These are phyloP conservation scores for Podaxis carcinomalis DNA, from an alignment of 768 basidiomycete genomes.

Conservation along the genomic window DNA sequence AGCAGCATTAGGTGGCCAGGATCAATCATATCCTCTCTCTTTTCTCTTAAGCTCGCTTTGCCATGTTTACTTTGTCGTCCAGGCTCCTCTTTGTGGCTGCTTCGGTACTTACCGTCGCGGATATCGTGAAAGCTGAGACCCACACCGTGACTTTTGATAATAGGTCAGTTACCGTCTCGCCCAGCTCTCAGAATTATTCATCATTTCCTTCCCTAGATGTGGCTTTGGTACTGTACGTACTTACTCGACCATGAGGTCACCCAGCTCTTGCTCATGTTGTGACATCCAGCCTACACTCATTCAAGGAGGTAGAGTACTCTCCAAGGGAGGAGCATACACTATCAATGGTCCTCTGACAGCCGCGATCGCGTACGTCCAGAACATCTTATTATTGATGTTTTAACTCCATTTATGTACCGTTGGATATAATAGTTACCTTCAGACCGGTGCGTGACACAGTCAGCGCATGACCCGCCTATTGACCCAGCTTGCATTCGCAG, in stretches of 20 bases:
- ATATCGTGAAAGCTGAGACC: constrained; percentile 17
- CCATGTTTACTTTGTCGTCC: background rate
- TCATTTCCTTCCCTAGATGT: constrained; percentile 19
- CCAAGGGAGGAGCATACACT: constrained; percentile 26
- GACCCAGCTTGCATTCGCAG: constrained; percentile 9
- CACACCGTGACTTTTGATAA: constrained; percentile 27
- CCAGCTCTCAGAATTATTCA: background rate
- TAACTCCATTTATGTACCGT: background rate
- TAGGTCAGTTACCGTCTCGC: constrained; percentile 5
- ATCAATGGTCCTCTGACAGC: constrained; percentile 21
- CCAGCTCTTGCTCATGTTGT: background rate
- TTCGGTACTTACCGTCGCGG: constrained; percentile 7
- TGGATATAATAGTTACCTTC: background rate
- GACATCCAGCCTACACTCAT: constrained; percentile 24
- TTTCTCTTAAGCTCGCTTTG: background rate
- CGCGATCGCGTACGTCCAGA: constrained; percentile 22
- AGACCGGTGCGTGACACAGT: background rate
- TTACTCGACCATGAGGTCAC: background rate
- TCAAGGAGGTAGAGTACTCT: constrained; percentile 24
- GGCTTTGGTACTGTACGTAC: constrained; percentile 28
- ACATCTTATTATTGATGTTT: background rate
- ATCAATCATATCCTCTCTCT: background rate
- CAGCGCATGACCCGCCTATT: no score
- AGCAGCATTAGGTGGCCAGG: background rate
- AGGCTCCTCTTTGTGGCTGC: background rate